Conservation (phyloP, 2,329 filamentous ascomycete genomes). For the Orbilia brochopaga region DNA sequence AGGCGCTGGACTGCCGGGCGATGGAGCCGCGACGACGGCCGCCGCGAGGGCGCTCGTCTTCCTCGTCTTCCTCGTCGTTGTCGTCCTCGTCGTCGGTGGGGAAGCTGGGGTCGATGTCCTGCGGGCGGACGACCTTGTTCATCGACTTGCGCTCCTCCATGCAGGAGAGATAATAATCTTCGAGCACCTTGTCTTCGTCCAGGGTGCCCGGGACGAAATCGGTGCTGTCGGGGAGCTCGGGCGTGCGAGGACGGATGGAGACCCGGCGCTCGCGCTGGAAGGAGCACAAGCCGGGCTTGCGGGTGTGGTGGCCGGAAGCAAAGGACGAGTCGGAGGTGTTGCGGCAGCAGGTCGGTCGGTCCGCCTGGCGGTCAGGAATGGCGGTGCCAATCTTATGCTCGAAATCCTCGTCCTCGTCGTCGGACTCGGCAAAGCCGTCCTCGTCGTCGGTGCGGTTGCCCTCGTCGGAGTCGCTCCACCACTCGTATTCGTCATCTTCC, state of each 20-base stretch:
- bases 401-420: constrained; percentile 60
- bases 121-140: constrained; percentile 83
- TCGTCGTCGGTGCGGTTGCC: constrained; percentile 62
- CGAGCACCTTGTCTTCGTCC: constrained; percentile 92
- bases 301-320: constrained; percentile 60
- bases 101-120: constrained; percentile 97
- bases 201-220: constrained; percentile 99
- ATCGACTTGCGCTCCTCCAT: constrained; percentile 79
- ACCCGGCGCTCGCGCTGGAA: constrained; percentile 55
- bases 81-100: constrained; percentile 89
- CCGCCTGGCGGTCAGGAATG: constrained; percentile 48
- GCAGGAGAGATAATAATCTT: constrained; percentile 87
- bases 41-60: constrained; percentile 61
- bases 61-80: constrained; percentile 69
- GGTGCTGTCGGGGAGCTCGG: constrained; percentile 92
- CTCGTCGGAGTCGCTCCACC: constrained; percentile 61
- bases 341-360: constrained; percentile 57
- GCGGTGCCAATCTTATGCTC: constrained; percentile 22
- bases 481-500: constrained; percentile 67
- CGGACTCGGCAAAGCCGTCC: constrained; percentile 56
- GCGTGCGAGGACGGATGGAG: constrained; percentile 68
- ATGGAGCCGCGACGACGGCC: constrained; percentile 63
- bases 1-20: constrained; percentile 61
- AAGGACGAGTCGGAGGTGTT: constrained; percentile 69
- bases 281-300: constrained; percentile 52